Base-by-base conservation (phyloP, 1,284 basidiomycete species). In the Heterobasidion irregulare region DNA sequence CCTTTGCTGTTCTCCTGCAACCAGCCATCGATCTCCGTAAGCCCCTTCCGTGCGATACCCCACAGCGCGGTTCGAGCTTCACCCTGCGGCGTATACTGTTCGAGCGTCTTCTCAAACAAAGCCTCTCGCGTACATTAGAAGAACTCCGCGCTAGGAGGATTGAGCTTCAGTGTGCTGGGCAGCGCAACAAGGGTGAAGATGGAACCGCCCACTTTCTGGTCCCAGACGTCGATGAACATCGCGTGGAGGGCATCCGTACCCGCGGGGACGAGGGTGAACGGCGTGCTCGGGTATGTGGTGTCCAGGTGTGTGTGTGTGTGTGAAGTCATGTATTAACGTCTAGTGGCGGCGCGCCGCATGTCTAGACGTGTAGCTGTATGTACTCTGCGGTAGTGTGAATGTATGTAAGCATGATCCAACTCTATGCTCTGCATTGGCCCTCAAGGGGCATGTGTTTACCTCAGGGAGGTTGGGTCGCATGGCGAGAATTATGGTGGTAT, bases 81-180 rank as follows among this genome's bases (percentile, higher is more conserved):
- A 36, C 73, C 73, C 1, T 54, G 38, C 7, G 64, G 62, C 13
- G 61, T 60, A 1, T 72, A 10, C n/a, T 74, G 68, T 57, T 74
- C 72, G 38, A 78, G 57, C 18, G 58, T 64, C 56, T 64, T 66
- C 7, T 70, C 72, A 41, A 68, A 70, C 5, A 15, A 8, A 51
- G 55, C 58, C 62, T 73, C 70, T 36, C 72, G 64, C 8, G 70
- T 72, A 5, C 57, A 53, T 34, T 70, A 63, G 62, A 74, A 77
- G 61, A 75, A 77, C 47, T 60, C 66, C 56, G 62, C 58, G 59
- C 72, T 72, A 5, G 26, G 26, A 26, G 26, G 26, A 41, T 41
- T 41, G 38, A n/a, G 12, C 4, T 41, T 41, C 38, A 41, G 19
- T 48, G 58, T 67, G 65, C 55, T 65, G 71, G 54, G 74, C 60